Base-by-base conservation (phyloP, 345 rosid species). In the Bruguiera gymnorhiza region DNA sequence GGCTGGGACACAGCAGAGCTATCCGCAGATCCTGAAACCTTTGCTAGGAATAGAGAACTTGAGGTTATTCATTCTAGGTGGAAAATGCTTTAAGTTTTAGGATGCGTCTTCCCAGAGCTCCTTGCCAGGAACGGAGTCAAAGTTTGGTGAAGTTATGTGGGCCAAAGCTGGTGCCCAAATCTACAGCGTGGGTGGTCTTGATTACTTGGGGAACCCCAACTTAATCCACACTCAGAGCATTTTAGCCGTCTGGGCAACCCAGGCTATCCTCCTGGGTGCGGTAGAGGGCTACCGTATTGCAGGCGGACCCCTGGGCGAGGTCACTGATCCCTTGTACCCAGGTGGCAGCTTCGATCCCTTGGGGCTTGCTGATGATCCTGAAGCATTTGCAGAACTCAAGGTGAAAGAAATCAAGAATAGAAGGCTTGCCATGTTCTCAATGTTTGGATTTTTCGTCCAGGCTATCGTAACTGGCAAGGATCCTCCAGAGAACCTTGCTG, bases 1-100 rank as follows among this genome's bases (percentile, higher is more conserved):
- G 86, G 86, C 36, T 86, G 87, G 90, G 86, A 84, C 70, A 82
- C 87, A 0, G 90, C 86, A 2, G 81, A 86, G 4, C 73, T 80
- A 11, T 84, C 86, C 0, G 86, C 90, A 19, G 87, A 82, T 21
- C 87, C 90, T 32, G 86, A 84, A 76, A 84, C 84, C 60, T 81
- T 86, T 11, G 86, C 87, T 27, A 85, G 63, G 68, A 83, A 83
- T 72, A 61, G 79, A 51, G 86, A 78, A 72, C 84, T 82, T 3
- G 86, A 80, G 79, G 86, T 85, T 3, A 82, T 84, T 73, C 86
- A 85, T 75, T 53, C 71, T 57, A 80, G 86, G 76, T 84, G 86
- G 84, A 80, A 81, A 31, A 82, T 80, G 86, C 75, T 85, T 2
- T 82, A 80, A 0, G 88, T 81, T 43, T 66, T 79, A 62, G 86